Base-by-base conservation (phyloP, 2,329 filamentous ascomycete genomes). In the Aspergillus nomiae region DNA sequence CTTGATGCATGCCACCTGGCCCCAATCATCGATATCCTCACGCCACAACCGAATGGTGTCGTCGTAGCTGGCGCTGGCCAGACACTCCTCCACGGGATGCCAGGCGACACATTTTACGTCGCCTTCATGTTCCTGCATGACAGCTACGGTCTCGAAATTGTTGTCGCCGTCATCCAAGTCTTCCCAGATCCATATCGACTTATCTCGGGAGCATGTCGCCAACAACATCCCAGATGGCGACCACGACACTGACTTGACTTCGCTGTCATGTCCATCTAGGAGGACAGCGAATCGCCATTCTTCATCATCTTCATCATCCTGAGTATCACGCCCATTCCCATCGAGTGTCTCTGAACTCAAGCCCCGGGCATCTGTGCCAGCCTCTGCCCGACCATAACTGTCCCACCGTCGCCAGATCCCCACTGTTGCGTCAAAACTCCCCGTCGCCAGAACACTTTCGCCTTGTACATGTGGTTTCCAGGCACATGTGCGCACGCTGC, bases 121-220 rank as follows among this genome's bases (percentile, higher is more conserved):
- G 26, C 92, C 94, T 54, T 94, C 91, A 76, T 99, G 95, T 79
- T 98, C 95, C 78, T 92, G 92, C 72, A 98, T 84, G 59, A 98
- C 94, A 0, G 94, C 95, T 19, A 98, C 89, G 1, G 95, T 98
- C 84, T 99, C 95, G 82, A 94, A 98, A 76, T 98, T 95, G 76
- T 97, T 94, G 60, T 96, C 94, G 19, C 90, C 91, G 69, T 91
- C 90, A 60, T 82, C 80, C 59, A 97, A 86, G 76, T 98, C 95
- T 79, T 99, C 95, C 95, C 95, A 99, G 71, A 99, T 92, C 95
- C 95, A 99, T 21, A 98, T 92, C 19, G 88, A 91, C 81, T 98
- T 98, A 77, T 99, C 95, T 56, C 95, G 86, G 59, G 89, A 91
- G 78, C 94, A 97, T 0, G 94, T 97, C 7, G 95, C 95, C 5